Percentiles rank a stretch among this genome's conserved stretches.
Conservation (phyloP, 192 early-diverging fungal genomes). For the Spizellomyces punctatus region DNA sequence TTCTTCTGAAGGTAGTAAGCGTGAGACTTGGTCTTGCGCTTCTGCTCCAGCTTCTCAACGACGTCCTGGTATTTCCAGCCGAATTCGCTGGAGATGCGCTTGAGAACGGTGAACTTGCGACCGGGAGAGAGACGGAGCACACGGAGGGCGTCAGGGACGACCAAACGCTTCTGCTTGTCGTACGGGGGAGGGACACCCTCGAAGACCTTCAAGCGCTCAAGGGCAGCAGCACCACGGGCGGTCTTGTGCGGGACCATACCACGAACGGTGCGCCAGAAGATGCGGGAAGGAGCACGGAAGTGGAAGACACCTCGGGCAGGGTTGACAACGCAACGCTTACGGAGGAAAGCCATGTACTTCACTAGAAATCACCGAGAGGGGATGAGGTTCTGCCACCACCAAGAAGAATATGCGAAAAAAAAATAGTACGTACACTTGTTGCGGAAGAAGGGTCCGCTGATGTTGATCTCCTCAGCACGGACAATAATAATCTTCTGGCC, state of each 20-base stretch:
- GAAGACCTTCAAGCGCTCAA: conserved; percentile 98
- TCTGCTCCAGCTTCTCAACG: conserved; percentile 94
- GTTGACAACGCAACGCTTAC: conserved; percentile 98
- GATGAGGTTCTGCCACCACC: conserved; percentile 1
- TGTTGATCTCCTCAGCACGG: conserved; percentile 98
- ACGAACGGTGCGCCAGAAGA: conserved; percentile 96
- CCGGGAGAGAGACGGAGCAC: conserved; percentile 95
- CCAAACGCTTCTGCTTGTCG: conserved; percentile 96
- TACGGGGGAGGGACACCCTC: conserved; percentile 98
- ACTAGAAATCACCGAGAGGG: conserved; percentile 52
- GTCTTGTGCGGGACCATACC: conserved; percentile 99
- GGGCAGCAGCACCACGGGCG: conserved; percentile 94
- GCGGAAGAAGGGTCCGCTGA: conserved; percentile 97
- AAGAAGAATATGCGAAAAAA: background rate
- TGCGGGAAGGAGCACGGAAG: conserved; percentile 97
- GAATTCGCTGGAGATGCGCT: conserved; percentile 92
- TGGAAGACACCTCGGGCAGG: conserved; percentile 97
- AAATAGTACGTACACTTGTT: conserved; percentile 86
- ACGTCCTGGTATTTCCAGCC: conserved; percentile 99
- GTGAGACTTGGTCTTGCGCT: conserved; percentile 93
- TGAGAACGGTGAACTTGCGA: conserved; percentile 96
- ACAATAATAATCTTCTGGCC: conserved; percentile 98
- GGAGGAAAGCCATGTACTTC: conserved; percentile 94
- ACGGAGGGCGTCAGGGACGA: conserved; percentile 92
- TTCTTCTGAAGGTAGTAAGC: conserved; percentile 92